Conservation (phyloP, 2,329 filamentous ascomycete species). For the Pestalotiopsis sp. region DNA sequence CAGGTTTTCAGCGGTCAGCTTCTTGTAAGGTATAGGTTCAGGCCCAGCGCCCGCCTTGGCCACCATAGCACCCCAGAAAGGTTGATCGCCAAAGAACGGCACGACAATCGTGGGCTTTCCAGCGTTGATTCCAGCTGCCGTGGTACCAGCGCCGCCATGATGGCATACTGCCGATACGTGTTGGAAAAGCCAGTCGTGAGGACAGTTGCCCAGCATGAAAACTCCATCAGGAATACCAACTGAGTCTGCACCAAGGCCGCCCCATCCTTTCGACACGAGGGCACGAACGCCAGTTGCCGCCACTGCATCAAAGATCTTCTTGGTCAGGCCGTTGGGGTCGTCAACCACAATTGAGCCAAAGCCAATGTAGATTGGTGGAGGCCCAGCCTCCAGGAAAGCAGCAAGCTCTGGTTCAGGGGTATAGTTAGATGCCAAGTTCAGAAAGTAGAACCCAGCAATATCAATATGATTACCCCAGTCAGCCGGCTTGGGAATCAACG, state of each 20-base stretch:
- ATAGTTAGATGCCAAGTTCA: slow-evolving; percentile 42
- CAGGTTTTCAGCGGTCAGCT: slow-evolving; percentile 67
- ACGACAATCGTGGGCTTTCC: slow-evolving; percentile 82
- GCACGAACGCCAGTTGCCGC: slow-evolving; percentile 62
- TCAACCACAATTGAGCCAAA: slow-evolving; percentile 61
- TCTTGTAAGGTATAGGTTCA: slow-evolving; percentile 68
- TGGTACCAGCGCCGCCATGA: slow-evolving; percentile 86
- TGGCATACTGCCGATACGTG: slow-evolving; percentile 82
- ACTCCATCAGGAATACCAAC: slow-evolving; percentile 73
- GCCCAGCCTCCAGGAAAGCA: slow-evolving; percentile 47
- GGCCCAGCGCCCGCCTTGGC: slow-evolving; percentile 73
- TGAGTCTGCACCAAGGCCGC: slow-evolving; percentile 75
- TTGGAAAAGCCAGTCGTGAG: slow-evolving; percentile 88
- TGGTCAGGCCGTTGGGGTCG: slow-evolving; percentile 45
- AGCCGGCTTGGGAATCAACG: slow-evolving; percentile 52
- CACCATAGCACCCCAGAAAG: slow-evolving; percentile 82
- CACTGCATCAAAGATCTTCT: slow-evolving; percentile 50
- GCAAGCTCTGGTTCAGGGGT: slow-evolving; percentile 34
- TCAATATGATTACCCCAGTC: slow-evolving; percentile 58
- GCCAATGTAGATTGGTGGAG: slow-evolving; percentile 56
- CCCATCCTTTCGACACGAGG: slow-evolving; percentile 86
- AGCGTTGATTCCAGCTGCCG: slow-evolving; percentile 79
- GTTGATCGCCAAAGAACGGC: slow-evolving; percentile 86
- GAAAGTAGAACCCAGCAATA: slow-evolving; percentile 56
- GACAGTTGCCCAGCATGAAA: slow-evolving; percentile 82